Evolutionary conservation across 1,284 basidiomycete genomes (phyloP), one percentile per base, ranked within the genome.

Genomic region (Tremellales sp.): DNA sequence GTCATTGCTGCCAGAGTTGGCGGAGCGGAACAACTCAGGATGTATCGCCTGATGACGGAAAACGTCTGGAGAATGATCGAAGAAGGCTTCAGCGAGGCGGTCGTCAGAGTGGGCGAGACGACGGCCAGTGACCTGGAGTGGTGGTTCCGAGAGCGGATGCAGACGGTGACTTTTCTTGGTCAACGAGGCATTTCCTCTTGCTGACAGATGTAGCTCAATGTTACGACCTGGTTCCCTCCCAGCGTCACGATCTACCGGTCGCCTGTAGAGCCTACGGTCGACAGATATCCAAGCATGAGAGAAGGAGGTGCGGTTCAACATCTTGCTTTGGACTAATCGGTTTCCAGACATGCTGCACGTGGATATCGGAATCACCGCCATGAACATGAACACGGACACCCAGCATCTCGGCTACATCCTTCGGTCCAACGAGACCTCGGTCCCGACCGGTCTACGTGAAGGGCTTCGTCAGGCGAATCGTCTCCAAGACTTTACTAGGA

Each of bases 321-420:
- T 21, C 66, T 73, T 48, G 57, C 72, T 38, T 76, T 78, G 46
- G 61, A 71, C 16, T 72, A 74, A 56, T 76, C 77, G 9, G 22
- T 16, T 16, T 10, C 8, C 34, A 43, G 77, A 80, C 56, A 70
- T 79, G 48, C 64, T 81, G 10, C 78, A 80, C 56, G 77, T 79
- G 43, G 78, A 80, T 54, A 78, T 78, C 56, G 78, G 79, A 0
- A 76, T 80, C 51, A 77, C 74, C 16, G 76, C 77, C 1, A 76
- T 79, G 74, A 75, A 76, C 19, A 63, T 80, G 66, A 78, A 79
- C 58, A 81, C 78, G 21, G 79, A 81, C 56, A 78, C 77, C 0
- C 79, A 80, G 54, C 78, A 80, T 51, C 74, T 80, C 65, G 77
- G 75, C 13, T 79, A 80, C 57, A 78, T 81, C 43, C 74, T 80